Percentiles rank a stretch among this genome's conserved stretches.
Conservation (phyloP, 225 moss, liverwort and hornwort species). For the Lunularia cruciata region DNA sequence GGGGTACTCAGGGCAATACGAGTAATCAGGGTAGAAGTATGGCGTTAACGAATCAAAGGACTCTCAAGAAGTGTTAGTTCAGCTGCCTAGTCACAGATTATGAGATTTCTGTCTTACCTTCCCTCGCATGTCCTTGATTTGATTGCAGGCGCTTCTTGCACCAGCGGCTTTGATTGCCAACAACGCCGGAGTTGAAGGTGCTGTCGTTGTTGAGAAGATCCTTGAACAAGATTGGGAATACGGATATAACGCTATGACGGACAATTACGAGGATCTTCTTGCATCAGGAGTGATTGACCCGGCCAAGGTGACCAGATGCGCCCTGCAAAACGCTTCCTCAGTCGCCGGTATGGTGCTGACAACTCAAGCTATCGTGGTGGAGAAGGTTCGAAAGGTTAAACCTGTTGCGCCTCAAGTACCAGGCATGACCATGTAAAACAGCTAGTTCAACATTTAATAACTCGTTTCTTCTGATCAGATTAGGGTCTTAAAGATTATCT, state of each 20-base stretch:
- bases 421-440: slow-evolving; percentile 60
- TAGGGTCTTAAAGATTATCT: slow-evolving; percentile 4
- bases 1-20: no score
- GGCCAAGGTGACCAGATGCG: slow-evolving; percentile 90
- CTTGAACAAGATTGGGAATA: slow-evolving; percentile 77
- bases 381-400: slow-evolving; percentile 59
- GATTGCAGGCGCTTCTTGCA: slow-evolving; percentile 66
- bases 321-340: slow-evolving; percentile 88
- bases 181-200: slow-evolving; percentile 95
- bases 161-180: slow-evolving; percentile 77
- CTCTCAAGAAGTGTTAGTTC: no score
- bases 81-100: no score
- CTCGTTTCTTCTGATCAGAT: neutral
- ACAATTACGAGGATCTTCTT: slow-evolving; percentile 78
- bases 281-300: slow-evolving; percentile 94
- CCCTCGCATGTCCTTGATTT: neutral
- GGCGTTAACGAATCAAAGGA: no score
- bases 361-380: slow-evolving; percentile 93
- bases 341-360: slow-evolving; percentile 98
- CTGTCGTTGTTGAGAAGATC: slow-evolving; percentile 93
- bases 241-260: slow-evolving; percentile 96
- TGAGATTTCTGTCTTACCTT: no score
- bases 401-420: slow-evolving; percentile 32
- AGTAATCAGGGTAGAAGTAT: no score
- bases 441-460: neutral